Evolutionary conservation across 306 rosid species (phyloP).

Genomic region (Biancaea sappan): DNA sequence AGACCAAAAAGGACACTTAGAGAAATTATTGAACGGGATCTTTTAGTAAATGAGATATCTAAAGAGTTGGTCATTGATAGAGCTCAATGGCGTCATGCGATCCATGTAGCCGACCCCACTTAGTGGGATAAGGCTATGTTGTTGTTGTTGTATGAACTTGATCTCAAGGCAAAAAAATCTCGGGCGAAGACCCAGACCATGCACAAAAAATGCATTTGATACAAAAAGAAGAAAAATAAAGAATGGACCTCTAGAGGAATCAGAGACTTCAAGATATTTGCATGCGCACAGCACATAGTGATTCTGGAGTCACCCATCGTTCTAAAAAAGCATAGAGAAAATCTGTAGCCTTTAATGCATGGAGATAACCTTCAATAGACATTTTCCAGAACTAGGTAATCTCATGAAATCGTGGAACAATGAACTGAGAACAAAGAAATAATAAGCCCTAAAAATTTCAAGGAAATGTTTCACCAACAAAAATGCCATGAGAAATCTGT

Average conservation of each 20-base stretch:
- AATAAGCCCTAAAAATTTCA: neutral
- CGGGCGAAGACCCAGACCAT: too few species aligned
- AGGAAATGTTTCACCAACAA: neutral
- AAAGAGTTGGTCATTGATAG: too few species aligned
- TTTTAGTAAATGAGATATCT: too few species aligned
- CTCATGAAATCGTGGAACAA: neutral
- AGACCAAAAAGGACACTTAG: too few species aligned
- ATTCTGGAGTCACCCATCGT: too few species aligned
- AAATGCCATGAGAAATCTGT: neutral
- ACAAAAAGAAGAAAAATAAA: neutral
- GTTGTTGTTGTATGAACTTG: too few species aligned
- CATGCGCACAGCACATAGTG: neutral
- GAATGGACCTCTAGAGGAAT: neutral
- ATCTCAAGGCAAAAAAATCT: constrained; percentile 24
- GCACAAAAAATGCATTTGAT: neutral
- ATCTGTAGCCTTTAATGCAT: too few species aligned
- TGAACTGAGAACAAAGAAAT: neutral
- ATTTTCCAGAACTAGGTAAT: neutral
- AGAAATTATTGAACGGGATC: too few species aligned
- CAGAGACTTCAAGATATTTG: neutral
- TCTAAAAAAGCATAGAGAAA: too few species aligned
- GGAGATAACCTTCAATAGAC: neutral
- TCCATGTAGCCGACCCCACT: too few species aligned
- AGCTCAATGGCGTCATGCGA: too few species aligned
- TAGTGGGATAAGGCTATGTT: too few species aligned